Evolutionary conservation across 2,329 filamentous ascomycete species (phyloP).

Genomic region (Botrytis deweyae): DNA sequence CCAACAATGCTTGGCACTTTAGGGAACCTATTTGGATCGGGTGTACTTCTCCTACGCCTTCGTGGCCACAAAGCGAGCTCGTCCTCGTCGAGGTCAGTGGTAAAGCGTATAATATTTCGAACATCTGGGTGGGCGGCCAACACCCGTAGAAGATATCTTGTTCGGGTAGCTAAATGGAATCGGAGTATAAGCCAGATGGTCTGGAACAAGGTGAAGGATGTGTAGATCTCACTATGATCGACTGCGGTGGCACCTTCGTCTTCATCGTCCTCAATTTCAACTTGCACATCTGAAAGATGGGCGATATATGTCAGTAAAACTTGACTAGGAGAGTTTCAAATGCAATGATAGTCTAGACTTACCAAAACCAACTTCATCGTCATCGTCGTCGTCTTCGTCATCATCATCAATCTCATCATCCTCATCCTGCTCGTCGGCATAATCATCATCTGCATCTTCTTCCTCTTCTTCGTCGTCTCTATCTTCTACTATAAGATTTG

Average conservation of each 20-base stretch:
- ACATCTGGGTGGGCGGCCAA: conserved; percentile 26
- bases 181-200: conserved; percentile 35
- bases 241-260: conserved; percentile 38
- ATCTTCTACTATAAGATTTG: background rate
- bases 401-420: background rate
- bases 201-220: conserved; percentile 29
- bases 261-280: conserved; percentile 27
- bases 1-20: conserved; percentile 80
- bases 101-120: conserved; percentile 18
- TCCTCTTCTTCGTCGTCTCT: background rate
- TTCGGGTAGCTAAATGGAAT: conserved; percentile 31
- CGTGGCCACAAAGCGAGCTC: conserved; percentile 45
- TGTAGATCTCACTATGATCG: conserved; percentile 41
- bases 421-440: background rate
- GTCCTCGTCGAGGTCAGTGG: conserved; percentile 29
- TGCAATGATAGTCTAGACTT: background rate
- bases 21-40: conserved; percentile 67
- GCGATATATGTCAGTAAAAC: background rate
- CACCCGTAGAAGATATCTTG: conserved; percentile 30
- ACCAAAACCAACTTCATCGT: conserved; percentile 7
- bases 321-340: background rate
- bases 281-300: conserved; percentile 4
- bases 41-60: conserved; percentile 45
- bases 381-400: background rate
- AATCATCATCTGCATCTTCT: background rate